A percentile compares a stretch with the other conserved stretches of the same genome.
These are phyloP conservation scores for Fusarium falciforme DNA, from an alignment of 2,329 filamentous ascomycete genomes.

Conservation along the genomic window DNA sequence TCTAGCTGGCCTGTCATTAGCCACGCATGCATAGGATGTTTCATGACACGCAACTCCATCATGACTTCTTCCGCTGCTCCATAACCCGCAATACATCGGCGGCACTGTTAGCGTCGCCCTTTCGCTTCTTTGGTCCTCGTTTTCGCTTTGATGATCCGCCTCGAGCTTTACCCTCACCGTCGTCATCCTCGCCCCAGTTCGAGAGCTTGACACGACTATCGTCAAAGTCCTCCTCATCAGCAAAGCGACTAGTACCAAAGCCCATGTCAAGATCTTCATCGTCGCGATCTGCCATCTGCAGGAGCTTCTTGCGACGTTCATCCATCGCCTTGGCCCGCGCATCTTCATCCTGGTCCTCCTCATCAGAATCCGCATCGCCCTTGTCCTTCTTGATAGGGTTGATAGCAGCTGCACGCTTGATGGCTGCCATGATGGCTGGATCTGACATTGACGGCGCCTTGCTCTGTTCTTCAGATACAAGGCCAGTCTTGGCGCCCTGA, in stretches of 20 bases:
- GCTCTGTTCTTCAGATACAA: constrained; percentile 64
- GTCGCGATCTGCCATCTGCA: constrained; percentile 80
- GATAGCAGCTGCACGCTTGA: constrained; percentile 84
- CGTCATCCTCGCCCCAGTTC: constrained; percentile 69
- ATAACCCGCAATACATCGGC: constrained; percentile 84
- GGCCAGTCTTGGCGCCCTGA: constrained; percentile 65
- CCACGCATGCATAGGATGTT: neutral
- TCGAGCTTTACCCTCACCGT: constrained; percentile 54
- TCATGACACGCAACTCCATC: constrained; percentile 28
- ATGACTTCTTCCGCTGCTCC: constrained; percentile 64
- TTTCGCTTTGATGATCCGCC: constrained; percentile 70
- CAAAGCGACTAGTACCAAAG: constrained; percentile 88
- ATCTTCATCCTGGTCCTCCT: constrained; percentile 53
- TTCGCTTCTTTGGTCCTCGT: constrained; percentile 78
- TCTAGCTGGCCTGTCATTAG: constrained; percentile 1
- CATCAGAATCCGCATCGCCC: constrained; percentile 41
- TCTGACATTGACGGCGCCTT: constrained; percentile 73
- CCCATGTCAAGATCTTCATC: constrained; percentile 94
- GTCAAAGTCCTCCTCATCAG: constrained; percentile 88
- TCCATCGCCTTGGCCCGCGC: constrained; percentile 67
- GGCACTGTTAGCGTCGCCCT: constrained; percentile 82
- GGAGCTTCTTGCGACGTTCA: constrained; percentile 78
- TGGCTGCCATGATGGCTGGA: constrained; percentile 81
- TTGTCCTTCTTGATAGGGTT: constrained; percentile 58
- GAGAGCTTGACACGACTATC: constrained; percentile 74